Conservation (phyloP, 495 filamentous ascomycete species). For the Hyaloscypha variabilis region DNA sequence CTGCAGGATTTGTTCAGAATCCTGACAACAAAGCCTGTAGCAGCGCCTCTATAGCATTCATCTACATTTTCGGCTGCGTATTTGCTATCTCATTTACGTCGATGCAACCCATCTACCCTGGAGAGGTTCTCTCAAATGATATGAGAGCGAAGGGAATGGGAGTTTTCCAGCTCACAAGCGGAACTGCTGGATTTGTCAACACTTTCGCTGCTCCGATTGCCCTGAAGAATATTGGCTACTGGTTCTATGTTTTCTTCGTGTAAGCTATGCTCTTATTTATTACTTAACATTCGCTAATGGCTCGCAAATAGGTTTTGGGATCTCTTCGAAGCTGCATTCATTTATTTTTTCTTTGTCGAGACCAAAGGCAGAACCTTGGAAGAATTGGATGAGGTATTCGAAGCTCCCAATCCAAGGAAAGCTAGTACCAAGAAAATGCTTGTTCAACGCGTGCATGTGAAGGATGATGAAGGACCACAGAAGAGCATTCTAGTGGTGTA, state of each 20-base stretch:
- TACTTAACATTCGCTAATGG: no score
- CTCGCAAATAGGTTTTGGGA: no score
- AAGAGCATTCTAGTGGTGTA: no score
- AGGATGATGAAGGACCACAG: no score
- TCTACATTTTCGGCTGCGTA: conserved; percentile 59
- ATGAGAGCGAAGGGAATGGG: conserved; percentile 69
- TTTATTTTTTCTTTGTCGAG: conserved; percentile 36
- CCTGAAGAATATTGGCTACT: no score
- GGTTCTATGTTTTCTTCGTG: no score
- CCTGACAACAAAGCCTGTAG: conserved; percentile 36
- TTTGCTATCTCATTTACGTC: conserved; percentile 54
- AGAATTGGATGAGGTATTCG: conserved; percentile 57
- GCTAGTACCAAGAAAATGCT: no score
- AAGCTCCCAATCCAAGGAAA: not conserved
- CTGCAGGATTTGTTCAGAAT: conserved; percentile 37
- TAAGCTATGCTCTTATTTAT: no score
- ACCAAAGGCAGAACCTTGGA: conserved; percentile 35
- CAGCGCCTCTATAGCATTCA: conserved; percentile 56
- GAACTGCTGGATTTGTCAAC: conserved; percentile 45
- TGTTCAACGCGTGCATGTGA: no score
- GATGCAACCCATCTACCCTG: conserved; percentile 60
- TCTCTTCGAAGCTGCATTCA: conserved; percentile 27
- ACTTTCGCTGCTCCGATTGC: conserved; percentile 49
- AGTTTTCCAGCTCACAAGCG: not conserved
- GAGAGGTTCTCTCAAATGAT: conserved; percentile 50